Percentiles rank a stretch among this genome's conserved stretches.
Evolutionary conservation across 768 basidiomycete species (phyloP).

Genomic region (Hypholoma sublateritium): DNA sequence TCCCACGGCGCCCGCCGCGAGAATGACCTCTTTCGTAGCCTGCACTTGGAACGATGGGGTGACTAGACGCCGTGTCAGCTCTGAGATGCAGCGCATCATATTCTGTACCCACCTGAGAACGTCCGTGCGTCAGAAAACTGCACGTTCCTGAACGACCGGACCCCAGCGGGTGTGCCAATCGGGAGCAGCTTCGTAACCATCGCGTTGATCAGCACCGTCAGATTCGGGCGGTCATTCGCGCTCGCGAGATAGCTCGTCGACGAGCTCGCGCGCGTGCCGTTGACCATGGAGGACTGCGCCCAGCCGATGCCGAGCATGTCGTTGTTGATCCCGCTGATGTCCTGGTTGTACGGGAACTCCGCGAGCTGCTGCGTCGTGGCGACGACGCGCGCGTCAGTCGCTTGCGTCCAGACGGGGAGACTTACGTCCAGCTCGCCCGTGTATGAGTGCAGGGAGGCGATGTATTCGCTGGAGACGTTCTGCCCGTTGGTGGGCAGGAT

Average conservation of each 20-base stretch:
- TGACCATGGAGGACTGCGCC: conserved; percentile 30
- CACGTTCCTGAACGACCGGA: conserved; percentile 20
- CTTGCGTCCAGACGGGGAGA: conserved; percentile 27
- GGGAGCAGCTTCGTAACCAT: conserved; percentile 28
- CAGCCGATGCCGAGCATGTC: conserved; percentile 32
- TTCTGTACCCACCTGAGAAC: too few relatives aligned
- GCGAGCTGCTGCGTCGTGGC: conserved; percentile 33
- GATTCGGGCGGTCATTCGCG: conserved; percentile 29
- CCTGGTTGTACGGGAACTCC: conserved; percentile 35
- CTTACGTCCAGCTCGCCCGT: conserved; percentile 32
- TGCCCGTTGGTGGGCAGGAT: conserved; percentile 35
- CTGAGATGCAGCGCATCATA: too few relatives aligned
- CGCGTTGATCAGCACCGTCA: conserved; percentile 36
- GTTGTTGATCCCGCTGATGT: conserved; percentile 30
- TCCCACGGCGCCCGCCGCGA: conserved; percentile 19
- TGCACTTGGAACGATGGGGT: conserved; percentile 13
- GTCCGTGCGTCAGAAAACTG: conserved; percentile 14
- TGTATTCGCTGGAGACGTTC: conserved; percentile 34
- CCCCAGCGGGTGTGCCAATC: conserved; percentile 5
- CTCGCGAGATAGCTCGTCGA: conserved; percentile 34
- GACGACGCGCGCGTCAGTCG: conserved; percentile 33
- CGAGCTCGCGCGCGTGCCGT: conserved; percentile 33
- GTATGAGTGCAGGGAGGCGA: conserved; percentile 33
- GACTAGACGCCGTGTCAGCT: not conserved
- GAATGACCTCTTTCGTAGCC: conserved; percentile 20